phyloP scores from a whole-genome alignment of 129 eudicot species.

The Oenanthe sinensis region DNA sequence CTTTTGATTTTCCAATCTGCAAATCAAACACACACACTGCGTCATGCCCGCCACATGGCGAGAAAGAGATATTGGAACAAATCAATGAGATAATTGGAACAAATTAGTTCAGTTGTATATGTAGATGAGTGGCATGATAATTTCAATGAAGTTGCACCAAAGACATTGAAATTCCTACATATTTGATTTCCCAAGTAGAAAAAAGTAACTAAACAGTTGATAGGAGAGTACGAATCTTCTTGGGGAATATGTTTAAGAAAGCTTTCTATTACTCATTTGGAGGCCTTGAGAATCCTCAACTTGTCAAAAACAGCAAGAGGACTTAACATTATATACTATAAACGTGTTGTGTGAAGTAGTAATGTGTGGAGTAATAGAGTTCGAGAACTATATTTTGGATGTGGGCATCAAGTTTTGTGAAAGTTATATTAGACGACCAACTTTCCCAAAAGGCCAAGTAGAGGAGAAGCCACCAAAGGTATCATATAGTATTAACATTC shows the following conservation, averaged over 20 bases:
- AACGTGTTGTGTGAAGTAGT: background rate
- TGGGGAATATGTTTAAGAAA: background rate
- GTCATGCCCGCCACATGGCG: conserved; percentile 12
- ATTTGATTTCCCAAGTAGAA: background rate
- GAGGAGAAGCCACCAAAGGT: background rate
- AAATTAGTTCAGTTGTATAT: background rate
- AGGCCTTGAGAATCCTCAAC: too few species aligned
- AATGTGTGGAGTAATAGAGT: too few species aligned
- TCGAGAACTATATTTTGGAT: too few species aligned
- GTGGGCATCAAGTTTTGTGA: background rate
- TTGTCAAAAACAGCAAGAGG: too few species aligned
- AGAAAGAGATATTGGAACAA: conserved; percentile 9
- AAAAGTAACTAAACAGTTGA: background rate
- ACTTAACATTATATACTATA: background rate
- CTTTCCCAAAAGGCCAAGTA: background rate
- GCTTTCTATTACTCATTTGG: too few species aligned
- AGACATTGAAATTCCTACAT: background rate
- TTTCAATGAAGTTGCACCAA: background rate
- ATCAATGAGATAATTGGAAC: conserved; percentile 5
- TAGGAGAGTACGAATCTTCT: background rate
- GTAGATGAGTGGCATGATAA: background rate
- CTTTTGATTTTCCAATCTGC: conserved; percentile 91
- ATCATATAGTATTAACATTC: background rate
- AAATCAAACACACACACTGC: conserved; percentile 18
- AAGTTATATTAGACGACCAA: background rate